Evolutionary conservation across 2,329 filamentous ascomycete species (phyloP), one percentile per base, ranked within the genome.

Genomic region (Botrytis hyacinthi): DNA sequence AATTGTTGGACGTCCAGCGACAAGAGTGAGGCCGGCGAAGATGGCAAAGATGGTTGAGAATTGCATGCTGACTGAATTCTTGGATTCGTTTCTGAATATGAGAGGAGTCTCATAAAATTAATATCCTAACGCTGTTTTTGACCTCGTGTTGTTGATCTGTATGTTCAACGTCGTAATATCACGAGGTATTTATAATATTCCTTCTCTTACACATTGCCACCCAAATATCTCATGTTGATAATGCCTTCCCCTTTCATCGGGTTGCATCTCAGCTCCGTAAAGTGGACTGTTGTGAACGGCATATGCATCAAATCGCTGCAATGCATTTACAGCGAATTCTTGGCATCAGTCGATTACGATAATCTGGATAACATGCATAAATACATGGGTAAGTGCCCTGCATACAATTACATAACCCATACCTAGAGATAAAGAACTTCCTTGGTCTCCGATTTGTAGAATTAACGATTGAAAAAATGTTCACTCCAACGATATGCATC

Each of bases 1-100:
- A 26, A 32, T 42, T 20, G 32, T 74, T 35, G 70, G 70, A 29
- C 70, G 70, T 32, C 60, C 70, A n/a, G 32, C 32, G 40, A 65
- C 59, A 29, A 71, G 60, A 51, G 35, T 62, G 35, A 65, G 16
- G 57, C 44, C 44, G 7, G 42, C 44, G 32, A 71, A 32, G 18
- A 71, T 20, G n/a, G 57, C 57, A 7, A 70, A 42, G 22, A 62
- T n/a, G 32, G 40, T 62, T 26, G 68, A 37, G 68, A 70, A 62
- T 40, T 70, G 68, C 57, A 70, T 70, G 29, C 16, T 51, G 68
- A 10, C 10, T 37, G 3, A 1, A 18, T 54, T 9, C 26, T 26
- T n/a, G 1, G 32, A 12, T 9, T 22, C 3, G 32, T 6, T 37
- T 14, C 37, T n/a, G n/a, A 68, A 20, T 22, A 35, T 26, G 22